These are phyloP conservation scores for Cairneyella variabilis DNA, from an alignment of 495 filamentous ascomycete species.

Conservation along the genomic window DNA sequence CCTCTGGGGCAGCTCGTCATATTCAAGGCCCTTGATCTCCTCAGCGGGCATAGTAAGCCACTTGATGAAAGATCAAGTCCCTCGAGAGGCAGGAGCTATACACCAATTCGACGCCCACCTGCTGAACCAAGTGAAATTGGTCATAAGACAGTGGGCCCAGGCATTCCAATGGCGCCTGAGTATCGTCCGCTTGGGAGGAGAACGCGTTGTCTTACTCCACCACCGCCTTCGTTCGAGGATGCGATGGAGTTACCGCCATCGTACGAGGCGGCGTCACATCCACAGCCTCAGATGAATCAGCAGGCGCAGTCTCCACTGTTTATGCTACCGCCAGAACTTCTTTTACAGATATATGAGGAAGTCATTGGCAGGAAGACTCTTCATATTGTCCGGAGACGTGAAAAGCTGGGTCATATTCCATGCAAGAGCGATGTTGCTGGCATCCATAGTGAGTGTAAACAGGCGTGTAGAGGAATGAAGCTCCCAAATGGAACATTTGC, in stretches of 20 bases:
- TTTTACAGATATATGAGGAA: slow-evolving; percentile 4
- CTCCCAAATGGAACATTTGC: slow-evolving; percentile 1
- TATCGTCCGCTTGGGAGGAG: not conserved
- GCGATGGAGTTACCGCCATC: no score
- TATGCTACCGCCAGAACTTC: slow-evolving; percentile 6
- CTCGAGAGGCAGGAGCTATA: not conserved
- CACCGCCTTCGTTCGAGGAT: no score
- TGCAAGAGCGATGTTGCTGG: not conserved
- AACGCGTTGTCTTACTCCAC: slow-evolving; percentile 11
- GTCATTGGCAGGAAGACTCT: slow-evolving; percentile 2
- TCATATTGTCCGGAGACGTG: slow-evolving; percentile 12
- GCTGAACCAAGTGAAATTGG: no score
- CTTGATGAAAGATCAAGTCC: no score
- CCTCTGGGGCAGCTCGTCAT: no score
- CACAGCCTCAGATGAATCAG: not conserved
- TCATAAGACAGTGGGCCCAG: no score
- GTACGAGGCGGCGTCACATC: not conserved
- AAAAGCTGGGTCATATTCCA: slow-evolving; percentile 4
- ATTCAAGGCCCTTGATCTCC: not conserved
- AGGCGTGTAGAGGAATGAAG: slow-evolving; percentile 12
- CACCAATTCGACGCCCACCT: no score
- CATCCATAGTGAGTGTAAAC: not conserved
- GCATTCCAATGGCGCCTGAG: no score
- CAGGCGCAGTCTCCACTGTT: slow-evolving; percentile 12
- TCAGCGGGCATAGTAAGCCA: not conserved